Conservation (phyloP, 2,329 filamentous ascomycete genomes). For the Orbilia quercus region DNA sequence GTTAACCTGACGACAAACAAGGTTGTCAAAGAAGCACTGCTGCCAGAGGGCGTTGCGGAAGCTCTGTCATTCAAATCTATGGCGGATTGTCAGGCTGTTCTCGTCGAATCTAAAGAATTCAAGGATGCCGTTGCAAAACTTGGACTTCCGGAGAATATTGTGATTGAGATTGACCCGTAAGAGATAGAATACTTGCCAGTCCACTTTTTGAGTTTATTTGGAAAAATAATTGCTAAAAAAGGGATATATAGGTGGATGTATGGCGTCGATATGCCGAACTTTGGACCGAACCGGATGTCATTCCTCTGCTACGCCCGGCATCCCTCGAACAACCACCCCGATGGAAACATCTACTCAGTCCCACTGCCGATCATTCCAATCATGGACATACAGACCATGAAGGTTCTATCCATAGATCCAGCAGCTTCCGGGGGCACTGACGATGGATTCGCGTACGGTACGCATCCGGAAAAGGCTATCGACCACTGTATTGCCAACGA, state of each 20-base stretch:
- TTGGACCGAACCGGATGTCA: conserved; percentile 66
- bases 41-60: conserved; percentile 63
- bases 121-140: conserved; percentile 67
- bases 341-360: conserved; percentile 73
- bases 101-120: conserved; percentile 65
- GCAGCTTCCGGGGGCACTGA: conserved; percentile 68
- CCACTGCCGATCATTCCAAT: conserved; percentile 72
- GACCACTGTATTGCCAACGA: conserved; percentile 64
- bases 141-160: conserved; percentile 65
- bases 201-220: too few species aligned
- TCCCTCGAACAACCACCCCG: conserved; percentile 64
- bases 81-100: conserved; percentile 58
- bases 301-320: conserved; percentile 66
- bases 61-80: conserved; percentile 58
- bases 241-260: conserved; percentile 76
- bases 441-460: conserved; percentile 66
- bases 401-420: conserved; percentile 70
- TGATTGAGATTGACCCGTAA: conserved; percentile 66
- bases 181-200: too few species aligned
- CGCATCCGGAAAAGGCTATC: conserved; percentile 66
- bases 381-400: conserved; percentile 70
- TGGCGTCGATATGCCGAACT: conserved; percentile 63
- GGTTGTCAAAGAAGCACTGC: conserved; percentile 67
- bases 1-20: conserved; percentile 67
- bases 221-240: conserved; percentile 63